Evolutionary conservation across 169 alveolate genomes (phyloP).

Genomic region (Cyclospora cayetanensis): DNA sequence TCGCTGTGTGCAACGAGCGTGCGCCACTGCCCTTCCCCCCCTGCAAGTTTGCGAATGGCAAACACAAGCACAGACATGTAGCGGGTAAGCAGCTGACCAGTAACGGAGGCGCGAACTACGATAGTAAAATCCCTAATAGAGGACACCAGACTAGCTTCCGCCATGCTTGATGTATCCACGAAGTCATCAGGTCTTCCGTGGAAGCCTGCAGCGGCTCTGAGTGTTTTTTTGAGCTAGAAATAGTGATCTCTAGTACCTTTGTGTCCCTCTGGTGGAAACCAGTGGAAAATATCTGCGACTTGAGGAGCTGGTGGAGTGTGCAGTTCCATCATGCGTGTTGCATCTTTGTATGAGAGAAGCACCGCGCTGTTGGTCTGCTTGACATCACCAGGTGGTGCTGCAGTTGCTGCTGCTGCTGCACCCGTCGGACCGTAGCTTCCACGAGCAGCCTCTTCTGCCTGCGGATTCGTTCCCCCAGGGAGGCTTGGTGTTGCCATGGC

Average conservation of each 20-base stretch:
- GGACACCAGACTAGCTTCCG: conserved; percentile 71
- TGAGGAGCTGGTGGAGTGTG: neutral
- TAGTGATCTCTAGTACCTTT: neutral
- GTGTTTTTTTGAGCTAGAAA: neutral
- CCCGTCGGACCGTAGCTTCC: neutral
- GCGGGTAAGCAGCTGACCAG: conserved; percentile 67
- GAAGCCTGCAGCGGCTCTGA: conserved; percentile 71
- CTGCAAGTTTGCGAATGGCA: neutral
- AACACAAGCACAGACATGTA: neutral
- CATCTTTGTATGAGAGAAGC: neutral
- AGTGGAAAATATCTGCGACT: conserved; percentile 65
- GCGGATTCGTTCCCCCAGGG: neutral
- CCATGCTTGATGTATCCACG: conserved; percentile 76
- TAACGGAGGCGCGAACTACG: conserved; percentile 72
- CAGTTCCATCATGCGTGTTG: neutral
- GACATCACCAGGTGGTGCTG: neutral
- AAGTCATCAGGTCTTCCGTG: conserved; percentile 77
- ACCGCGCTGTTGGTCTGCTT: neutral
- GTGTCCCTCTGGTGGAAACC: conserved; percentile 67
- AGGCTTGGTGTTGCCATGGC: neutral
- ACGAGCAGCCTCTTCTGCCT: neutral
- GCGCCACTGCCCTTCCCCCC: conserved; percentile 73
- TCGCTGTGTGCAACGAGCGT: conserved; percentile 78
- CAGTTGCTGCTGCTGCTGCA: neutral
- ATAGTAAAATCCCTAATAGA: conserved; percentile 77